Evolutionary conservation across 2,329 filamentous ascomycete genomes (phyloP).

Genomic region (Lanzia echinophila): DNA sequence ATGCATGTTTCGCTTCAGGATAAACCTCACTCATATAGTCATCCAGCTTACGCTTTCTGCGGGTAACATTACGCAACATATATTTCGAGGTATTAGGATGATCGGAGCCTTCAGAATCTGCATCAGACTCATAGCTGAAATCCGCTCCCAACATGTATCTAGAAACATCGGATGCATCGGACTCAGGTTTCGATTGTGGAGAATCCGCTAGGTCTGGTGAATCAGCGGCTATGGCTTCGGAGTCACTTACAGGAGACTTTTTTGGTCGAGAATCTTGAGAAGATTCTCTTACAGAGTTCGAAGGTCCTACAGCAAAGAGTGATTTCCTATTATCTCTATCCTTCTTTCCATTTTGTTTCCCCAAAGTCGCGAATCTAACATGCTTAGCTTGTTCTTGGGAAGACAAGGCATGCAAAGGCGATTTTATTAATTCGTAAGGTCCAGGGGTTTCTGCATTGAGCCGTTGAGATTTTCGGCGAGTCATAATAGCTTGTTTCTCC

Average conservation of each 20-base stretch:
- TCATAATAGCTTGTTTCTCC: too few species aligned
- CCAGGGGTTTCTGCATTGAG: too few species aligned
- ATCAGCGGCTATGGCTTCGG: too few species aligned
- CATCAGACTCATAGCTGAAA: neutral
- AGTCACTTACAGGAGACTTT: too few species aligned
- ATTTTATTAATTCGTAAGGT: neutral
- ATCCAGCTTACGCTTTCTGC: too few species aligned
- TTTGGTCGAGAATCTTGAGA: too few species aligned
- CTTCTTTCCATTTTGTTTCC: neutral
- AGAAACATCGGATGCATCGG: neutral
- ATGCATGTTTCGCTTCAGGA: too few species aligned
- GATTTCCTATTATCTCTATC: too few species aligned
- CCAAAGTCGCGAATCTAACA: neutral
- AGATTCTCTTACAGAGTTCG: too few species aligned
- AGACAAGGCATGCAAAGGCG: neutral
- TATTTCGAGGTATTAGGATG: neutral
- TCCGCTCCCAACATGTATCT: neutral
- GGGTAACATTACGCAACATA: neutral
- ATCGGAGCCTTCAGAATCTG: neutral
- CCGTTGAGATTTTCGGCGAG: neutral
- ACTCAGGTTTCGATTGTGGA: neutral
- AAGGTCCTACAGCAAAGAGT: too few species aligned
- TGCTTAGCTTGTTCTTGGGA: neutral
- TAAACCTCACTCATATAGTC: too few species aligned
- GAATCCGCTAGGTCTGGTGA: neutral